These are phyloP conservation scores for Boletus subparvulus DNA, from an alignment of 768 basidiomycete genomes.

Conservation along the genomic window DNA sequence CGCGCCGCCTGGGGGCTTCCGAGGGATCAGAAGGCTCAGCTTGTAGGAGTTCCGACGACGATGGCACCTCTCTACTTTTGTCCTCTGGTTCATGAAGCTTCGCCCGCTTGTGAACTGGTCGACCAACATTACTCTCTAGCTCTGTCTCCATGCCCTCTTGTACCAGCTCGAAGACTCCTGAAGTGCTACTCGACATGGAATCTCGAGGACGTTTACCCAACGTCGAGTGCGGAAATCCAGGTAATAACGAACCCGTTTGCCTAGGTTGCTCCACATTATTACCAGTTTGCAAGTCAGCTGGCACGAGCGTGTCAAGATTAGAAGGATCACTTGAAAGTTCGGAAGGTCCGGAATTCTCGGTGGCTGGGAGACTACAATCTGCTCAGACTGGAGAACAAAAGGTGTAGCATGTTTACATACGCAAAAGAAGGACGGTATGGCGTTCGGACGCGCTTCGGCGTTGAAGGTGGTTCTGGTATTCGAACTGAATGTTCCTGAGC, in stretches of 20 bases:
- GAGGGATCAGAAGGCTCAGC: conserved; percentile 16
- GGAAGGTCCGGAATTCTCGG: conserved; percentile 19
- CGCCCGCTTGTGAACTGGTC: conserved; percentile 54
- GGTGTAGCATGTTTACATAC: conserved; percentile 17
- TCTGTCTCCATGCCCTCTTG: conserved; percentile 42
- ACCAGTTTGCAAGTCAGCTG: conserved; percentile 7
- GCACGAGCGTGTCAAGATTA: conserved; percentile 14
- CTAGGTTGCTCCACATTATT: conserved; percentile 11
- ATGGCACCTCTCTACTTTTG: conserved; percentile 12
- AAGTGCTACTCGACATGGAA: conserved; percentile 43
- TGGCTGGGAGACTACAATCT: conserved; percentile 18
- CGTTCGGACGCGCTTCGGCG: conserved; percentile 35
- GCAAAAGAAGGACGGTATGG: conserved; percentile 25
- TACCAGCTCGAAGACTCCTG: conserved; percentile 43
- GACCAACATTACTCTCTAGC: conserved; percentile 37
- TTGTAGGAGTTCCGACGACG: conserved; percentile 13
- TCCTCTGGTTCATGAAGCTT: conserved; percentile 36
- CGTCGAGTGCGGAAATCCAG: conserved; percentile 44
- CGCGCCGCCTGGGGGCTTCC: conserved; percentile 21
- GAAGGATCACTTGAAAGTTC: conserved; percentile 22
- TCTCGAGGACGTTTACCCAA: conserved; percentile 71
- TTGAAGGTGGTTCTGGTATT: conserved; percentile 33
- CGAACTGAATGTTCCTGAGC: conserved; percentile 17
- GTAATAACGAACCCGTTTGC: conserved; percentile 21
- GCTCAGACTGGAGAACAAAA: conserved; percentile 13